A percentile compares a stretch with the other conserved stretches of the same genome.
phyloP scores from a whole-genome alignment of 2,329 filamentous ascomycete genomes.

The Lasiodiplodia citricola region DNA sequence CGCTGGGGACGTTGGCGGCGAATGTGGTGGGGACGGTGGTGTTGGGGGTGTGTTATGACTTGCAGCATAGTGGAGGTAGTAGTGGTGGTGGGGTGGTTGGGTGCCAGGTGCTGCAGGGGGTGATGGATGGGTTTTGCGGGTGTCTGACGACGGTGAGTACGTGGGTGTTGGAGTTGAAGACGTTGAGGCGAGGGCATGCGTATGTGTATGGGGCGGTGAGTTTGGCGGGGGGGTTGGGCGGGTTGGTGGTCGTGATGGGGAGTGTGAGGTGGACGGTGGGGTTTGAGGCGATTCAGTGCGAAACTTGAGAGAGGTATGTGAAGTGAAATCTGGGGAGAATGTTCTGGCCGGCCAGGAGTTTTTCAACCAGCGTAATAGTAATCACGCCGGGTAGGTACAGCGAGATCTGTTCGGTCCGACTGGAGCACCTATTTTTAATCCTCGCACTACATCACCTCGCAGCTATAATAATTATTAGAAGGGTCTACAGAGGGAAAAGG shows the following conservation, averaged over 20 bases:
- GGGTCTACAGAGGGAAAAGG: not conserved
- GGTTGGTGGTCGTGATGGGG: slow-evolving; percentile 75
- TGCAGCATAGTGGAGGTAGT: slow-evolving; percentile 64
- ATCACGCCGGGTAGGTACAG: not conserved
- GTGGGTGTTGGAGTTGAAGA: slow-evolving; percentile 52
- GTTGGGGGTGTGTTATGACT: slow-evolving; percentile 76
- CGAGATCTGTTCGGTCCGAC: not conserved
- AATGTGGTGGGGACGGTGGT: slow-evolving; percentile 79
- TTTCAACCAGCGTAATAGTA: not conserved
- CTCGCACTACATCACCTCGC: not conserved
- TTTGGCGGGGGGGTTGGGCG: slow-evolving; percentile 61
- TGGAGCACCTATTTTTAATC: not conserved
- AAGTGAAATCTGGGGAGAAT: not conserved
- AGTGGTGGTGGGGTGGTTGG: slow-evolving; percentile 49
- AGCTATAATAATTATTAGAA: not conserved
- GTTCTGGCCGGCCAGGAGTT: not conserved
- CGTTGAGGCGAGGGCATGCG: slow-evolving; percentile 55
- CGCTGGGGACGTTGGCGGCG: slow-evolving; percentile 81
- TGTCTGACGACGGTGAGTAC: slow-evolving; percentile 55
- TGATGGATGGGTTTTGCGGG: slow-evolving; percentile 57
- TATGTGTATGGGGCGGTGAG: slow-evolving; percentile 74
- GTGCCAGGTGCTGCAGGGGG: slow-evolving; percentile 46
- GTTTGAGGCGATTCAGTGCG: slow-evolving; percentile 12
- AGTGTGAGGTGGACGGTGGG: slow-evolving; percentile 66
- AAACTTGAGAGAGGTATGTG: not conserved